Evolutionary conservation across 1,139 yeast species (phyloP).

Genomic region (Geotrichum citri-aurantii): DNA sequence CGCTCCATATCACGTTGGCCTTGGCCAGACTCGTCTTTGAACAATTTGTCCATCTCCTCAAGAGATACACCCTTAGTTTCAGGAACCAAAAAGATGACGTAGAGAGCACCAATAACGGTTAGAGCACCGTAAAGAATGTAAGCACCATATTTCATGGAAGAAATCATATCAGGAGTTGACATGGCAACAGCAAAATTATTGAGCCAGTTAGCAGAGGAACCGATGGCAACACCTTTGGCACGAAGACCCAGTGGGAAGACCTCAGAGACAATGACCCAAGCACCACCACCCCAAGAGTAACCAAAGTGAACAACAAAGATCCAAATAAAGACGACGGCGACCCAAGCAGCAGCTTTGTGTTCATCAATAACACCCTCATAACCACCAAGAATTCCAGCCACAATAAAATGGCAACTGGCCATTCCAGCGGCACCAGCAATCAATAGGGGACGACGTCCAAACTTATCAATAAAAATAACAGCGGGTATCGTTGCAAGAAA

Average conservation of each 20-base stretch:
- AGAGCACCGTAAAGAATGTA: conserved; percentile 46
- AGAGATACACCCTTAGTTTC: conserved; percentile 46
- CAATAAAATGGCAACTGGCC: conserved; percentile 37
- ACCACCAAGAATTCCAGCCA: conserved; percentile 31
- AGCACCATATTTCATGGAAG: conserved; percentile 32
- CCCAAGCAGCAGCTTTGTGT: conserved; percentile 42
- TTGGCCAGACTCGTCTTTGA: conserved; percentile 24
- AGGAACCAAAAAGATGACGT: conserved; percentile 42
- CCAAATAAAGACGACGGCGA: conserved; percentile 63
- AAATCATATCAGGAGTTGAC: conserved; percentile 67
- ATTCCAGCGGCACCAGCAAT: conserved; percentile 48
- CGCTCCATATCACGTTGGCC: conserved; percentile 18
- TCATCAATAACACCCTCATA: conserved; percentile 23
- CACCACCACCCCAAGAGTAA: conserved; percentile 74
- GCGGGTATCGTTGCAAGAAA: conserved; percentile 36
- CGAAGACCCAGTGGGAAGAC: conserved; percentile 65
- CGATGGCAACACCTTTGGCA: conserved; percentile 67
- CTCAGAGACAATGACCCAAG: conserved; percentile 75
- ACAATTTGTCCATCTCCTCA: conserved; percentile 46
- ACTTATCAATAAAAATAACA: conserved; percentile 46
- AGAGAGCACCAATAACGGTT: conserved; percentile 24
- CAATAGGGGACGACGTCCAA: conserved; percentile 51
- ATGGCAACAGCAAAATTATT: conserved; percentile 69
- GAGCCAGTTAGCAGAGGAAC: conserved; percentile 77
- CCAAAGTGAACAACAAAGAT: conserved; percentile 69